Evolutionary conservation across 192 early-diverging fungal species (phyloP).

Genomic region (Gamsiella multidivaricata): DNA sequence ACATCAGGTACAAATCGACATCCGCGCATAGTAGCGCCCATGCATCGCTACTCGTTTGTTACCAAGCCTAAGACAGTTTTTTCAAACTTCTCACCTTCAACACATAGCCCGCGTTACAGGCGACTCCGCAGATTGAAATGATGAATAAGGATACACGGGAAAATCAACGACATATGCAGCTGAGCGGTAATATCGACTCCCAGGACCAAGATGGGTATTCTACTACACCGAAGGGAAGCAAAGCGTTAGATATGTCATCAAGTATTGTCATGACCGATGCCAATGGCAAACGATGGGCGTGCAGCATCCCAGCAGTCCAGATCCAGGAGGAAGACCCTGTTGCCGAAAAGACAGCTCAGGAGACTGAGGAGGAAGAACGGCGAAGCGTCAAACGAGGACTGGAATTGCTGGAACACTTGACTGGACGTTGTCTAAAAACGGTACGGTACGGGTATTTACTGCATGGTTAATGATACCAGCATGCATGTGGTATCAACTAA

Average conservation of each 20-base stretch:
- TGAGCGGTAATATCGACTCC: neutral
- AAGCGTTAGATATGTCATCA: slow-evolving; percentile 5
- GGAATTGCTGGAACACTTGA: slow-evolving; percentile 63
- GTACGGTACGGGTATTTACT: slow-evolving; percentile 27
- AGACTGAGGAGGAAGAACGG: slow-evolving; percentile 47
- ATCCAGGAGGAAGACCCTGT: slow-evolving; percentile 32
- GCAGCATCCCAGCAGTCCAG: slow-evolving; percentile 59
- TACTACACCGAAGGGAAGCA: neutral
- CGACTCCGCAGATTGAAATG: slow-evolving; percentile 7
- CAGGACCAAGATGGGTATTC: neutral
- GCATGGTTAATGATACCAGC: no score
- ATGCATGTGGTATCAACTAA: no score
- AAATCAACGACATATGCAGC: neutral
- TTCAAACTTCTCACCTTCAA: neutral
- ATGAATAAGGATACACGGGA: neutral
- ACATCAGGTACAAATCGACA: neutral
- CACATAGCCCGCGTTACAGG: neutral
- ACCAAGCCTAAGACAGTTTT: no score
- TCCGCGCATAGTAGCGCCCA: neutral
- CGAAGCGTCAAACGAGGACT: slow-evolving; percentile 65
- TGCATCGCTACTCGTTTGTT: no score
- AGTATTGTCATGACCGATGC: slow-evolving; percentile 55
- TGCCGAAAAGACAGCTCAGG: slow-evolving; percentile 30
- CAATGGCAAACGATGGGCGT: slow-evolving; percentile 61
- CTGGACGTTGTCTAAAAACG: slow-evolving; percentile 61